Conservation (phyloP, 225 moss, liverwort and hornwort species). For the Asterella californica region DNA sequence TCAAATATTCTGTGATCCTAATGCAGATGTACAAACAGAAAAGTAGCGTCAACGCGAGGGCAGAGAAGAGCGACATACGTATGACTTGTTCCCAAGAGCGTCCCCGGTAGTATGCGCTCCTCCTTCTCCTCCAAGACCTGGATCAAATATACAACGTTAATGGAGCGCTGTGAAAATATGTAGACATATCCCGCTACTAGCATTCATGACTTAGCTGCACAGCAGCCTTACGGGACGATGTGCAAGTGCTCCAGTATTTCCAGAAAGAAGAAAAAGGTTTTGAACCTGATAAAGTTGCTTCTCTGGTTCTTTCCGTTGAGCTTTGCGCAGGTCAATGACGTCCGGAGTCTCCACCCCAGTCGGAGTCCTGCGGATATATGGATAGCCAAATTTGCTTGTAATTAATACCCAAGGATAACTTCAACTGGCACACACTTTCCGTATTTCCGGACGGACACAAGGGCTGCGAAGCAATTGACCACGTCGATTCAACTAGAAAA, state of each 20-base stretch:
- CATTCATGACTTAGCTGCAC: not conserved
- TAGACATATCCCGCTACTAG: not conserved
- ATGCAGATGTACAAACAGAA: not conserved
- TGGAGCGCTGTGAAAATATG: not conserved
- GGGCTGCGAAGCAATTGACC: not conserved
- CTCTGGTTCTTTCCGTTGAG: slow-evolving; percentile 95
- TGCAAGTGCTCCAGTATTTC: not conserved
- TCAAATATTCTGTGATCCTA: not conserved
- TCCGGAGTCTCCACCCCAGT: slow-evolving; percentile 99
- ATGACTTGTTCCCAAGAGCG: slow-evolving; percentile 80
- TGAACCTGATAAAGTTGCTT: slow-evolving; percentile 86
- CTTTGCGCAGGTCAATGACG: slow-evolving; percentile 98
- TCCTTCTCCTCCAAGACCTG: slow-evolving; percentile 96
- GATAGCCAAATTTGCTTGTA: not conserved
- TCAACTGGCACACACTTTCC: not conserved
- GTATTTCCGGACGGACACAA: not conserved
- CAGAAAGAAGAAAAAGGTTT: not conserved
- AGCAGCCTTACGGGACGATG: not conserved
- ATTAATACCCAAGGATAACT: not conserved
- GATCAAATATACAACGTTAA: not conserved
- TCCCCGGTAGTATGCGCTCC: slow-evolving; percentile 84
- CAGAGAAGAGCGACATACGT: slow-evolving; percentile 47
- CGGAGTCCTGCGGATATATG: slow-evolving; percentile 60
- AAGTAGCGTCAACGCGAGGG: not conserved
- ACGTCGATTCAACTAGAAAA: not conserved